These are phyloP conservation scores for Neurospora sp. DNA, from an alignment of 495 filamentous ascomycete genomes.

Conservation along the genomic window DNA sequence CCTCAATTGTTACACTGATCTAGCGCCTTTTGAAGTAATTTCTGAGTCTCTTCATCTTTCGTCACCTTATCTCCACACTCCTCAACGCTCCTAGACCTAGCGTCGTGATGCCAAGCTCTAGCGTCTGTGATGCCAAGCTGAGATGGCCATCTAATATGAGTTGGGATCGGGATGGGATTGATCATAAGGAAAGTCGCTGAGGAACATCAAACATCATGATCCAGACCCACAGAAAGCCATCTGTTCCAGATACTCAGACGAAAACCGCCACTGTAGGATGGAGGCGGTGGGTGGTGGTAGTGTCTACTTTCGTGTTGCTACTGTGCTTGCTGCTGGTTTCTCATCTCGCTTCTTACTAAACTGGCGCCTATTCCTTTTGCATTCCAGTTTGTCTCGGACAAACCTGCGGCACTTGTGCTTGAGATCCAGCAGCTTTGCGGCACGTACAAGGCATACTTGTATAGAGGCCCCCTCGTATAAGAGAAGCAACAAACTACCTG, in stretches of 20 bases:
- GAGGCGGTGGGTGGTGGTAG: not conserved
- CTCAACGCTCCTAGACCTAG: not conserved
- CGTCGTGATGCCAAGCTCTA: not conserved
- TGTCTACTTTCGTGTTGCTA: not conserved
- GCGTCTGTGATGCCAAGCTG: not conserved
- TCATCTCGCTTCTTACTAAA: not conserved
- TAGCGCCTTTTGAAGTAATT: not conserved
- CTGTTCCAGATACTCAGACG: not conserved
- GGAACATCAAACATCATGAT: constrained; percentile 6
- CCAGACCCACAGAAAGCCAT: constrained; percentile 1
- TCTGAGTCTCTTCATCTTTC: not conserved
- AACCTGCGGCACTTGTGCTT: not conserved
- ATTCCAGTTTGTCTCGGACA: not conserved
- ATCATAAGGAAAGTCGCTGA: not conserved
- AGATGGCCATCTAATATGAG: not conserved
- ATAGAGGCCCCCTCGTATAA: not conserved
- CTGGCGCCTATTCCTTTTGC: not conserved
- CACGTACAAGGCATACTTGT: not conserved
- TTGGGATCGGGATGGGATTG: not conserved
- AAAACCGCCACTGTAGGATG: not conserved
- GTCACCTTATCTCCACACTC: not conserved
- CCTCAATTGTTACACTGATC: not conserved
- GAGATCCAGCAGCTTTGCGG: not conserved
- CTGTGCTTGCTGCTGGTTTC: not conserved
- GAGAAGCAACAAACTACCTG: not conserved